Evolutionary conservation across 1,284 basidiomycete genomes (phyloP), one percentile per base, ranked within the genome.

Genomic region (Cryptococcus jaspeensis): DNA sequence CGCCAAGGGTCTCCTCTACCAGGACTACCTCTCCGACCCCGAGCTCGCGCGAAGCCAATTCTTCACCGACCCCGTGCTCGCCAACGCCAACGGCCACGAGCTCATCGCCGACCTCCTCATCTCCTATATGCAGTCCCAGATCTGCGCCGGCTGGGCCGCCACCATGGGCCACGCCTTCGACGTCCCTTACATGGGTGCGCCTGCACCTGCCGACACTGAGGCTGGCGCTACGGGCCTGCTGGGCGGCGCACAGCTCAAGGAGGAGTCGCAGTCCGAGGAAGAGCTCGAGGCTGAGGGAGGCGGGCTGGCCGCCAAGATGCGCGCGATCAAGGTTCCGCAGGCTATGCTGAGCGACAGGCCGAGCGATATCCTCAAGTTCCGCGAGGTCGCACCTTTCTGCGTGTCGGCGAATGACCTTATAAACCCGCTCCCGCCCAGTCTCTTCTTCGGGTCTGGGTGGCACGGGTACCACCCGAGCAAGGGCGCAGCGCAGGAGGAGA

Each of bases 371-470:
- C 52, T 82, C 2, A 77, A 81, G 16, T 92, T 88, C 74, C 84
- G 89, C 70, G 93, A 96, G 73, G 84, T 93, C 55, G 81, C 84
- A 45, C 93, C 93, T 9, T 91, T 83, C 78, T 97, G 93, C 76
- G 91, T 90, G 1, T 88, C 86, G 18, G 93, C 93, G 35, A 95
- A 95, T 76, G 92, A 96, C 75, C 81, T 97, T 45, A 89, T 96
- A 74, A 96, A 96, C 79, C 93, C 93, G 1, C 82, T 97, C 0
- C 92, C 93, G 9, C 85, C 87, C 0, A 89, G 88, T 37, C 79
- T 94, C 63, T 96, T 97, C 78, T 88, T 87, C 60, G 93, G 92
- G 32, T 87, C 87, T 0, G 93, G 93, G 4, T 97, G 93, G 92
- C 81, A 82, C 55, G 84, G 85, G 1, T 83, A 84, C 70, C 89